These are phyloP conservation scores for Cercospora sesami DNA, from an alignment of 2,329 filamentous ascomycete species.

Conservation along the genomic window DNA sequence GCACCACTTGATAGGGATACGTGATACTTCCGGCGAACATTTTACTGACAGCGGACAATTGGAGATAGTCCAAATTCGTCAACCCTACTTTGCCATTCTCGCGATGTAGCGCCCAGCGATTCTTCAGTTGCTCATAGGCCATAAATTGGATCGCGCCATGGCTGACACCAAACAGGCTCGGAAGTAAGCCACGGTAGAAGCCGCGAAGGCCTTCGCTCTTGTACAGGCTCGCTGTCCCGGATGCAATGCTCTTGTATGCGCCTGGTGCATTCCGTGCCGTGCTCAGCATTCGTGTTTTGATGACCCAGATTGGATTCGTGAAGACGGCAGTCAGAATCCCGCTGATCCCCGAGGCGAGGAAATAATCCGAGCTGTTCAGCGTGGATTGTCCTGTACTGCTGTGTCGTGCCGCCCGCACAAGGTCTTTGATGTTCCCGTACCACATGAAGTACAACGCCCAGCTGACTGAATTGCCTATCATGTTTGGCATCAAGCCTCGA, in stretches of 20 bases:
- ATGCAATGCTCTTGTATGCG: conserved; percentile 76
- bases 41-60: conserved; percentile 78
- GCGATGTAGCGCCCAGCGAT: conserved; percentile 53
- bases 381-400: conserved; percentile 41
- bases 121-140: conserved; percentile 78
- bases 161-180: conserved; percentile 80
- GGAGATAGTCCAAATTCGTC: conserved; percentile 73
- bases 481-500: conserved; percentile 83
- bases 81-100: conserved; percentile 49
- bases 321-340: conserved; percentile 75
- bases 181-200: conserved; percentile 83
- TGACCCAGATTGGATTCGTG: conserved; percentile 96
- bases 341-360: conserved; percentile 68
- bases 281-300: conserved; percentile 96
- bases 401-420: conserved; percentile 43
- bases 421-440: conserved; percentile 61
- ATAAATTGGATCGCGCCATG: conserved; percentile 96
- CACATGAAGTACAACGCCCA: conserved; percentile 92
- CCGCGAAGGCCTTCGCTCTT: conserved; percentile 71
- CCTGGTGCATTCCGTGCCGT: conserved; percentile 71
- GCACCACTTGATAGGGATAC: conserved; percentile 92
- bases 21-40: conserved; percentile 84
- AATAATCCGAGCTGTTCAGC: conserved; percentile 71
- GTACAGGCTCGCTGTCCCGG: conserved; percentile 68
- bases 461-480: conserved; percentile 83